A percentile compares a stretch with the other conserved stretches of the same genome.
Conservation (phyloP, 2,329 filamentous ascomycete genomes). For the Nemania abortiva region DNA sequence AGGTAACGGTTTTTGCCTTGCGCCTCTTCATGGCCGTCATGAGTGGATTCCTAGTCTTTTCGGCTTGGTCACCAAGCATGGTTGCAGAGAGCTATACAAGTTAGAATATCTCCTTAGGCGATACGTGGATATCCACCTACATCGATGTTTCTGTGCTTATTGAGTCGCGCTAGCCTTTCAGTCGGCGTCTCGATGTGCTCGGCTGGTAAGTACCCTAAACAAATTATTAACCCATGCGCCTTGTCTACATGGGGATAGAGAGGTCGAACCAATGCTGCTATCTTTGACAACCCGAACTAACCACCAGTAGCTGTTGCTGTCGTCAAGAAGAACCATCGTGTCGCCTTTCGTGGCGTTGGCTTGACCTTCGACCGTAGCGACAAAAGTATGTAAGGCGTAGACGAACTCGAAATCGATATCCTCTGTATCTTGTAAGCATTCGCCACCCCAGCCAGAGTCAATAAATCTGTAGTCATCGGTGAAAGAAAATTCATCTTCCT, state of each 20-base stretch:
- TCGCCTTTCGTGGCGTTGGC: slow-evolving; percentile 98
- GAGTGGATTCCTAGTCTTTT: slow-evolving; percentile 84
- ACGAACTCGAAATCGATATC: slow-evolving; percentile 99
- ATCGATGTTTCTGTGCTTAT: slow-evolving; percentile 98
- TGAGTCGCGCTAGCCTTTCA: slow-evolving; percentile 89
- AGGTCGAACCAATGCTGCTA: slow-evolving; percentile 81
- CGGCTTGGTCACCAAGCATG: slow-evolving; percentile 73
- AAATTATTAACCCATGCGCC: slow-evolving; percentile 22
- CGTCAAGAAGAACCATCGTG: slow-evolving; percentile 97
- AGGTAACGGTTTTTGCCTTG: slow-evolving; percentile 88
- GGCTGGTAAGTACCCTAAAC: slow-evolving; percentile 88
- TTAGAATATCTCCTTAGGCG: slow-evolving; percentile 43
- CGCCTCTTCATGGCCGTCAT: slow-evolving; percentile 85
- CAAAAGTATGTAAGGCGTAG: slow-evolving; percentile 96
- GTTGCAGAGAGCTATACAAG: slow-evolving; percentile 67
- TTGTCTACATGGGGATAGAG: neutral
- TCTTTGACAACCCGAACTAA: slow-evolving; percentile 97
- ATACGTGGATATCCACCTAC: slow-evolving; percentile 64
- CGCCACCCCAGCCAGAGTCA: slow-evolving; percentile 79
- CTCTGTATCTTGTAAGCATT: slow-evolving; percentile 94
- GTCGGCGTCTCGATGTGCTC: slow-evolving; percentile 99
- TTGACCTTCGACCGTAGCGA: slow-evolving; percentile 97
- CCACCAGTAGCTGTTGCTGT: slow-evolving; percentile 99
- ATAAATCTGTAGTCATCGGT: slow-evolving; percentile 70
- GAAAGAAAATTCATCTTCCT: slow-evolving; percentile 67